Percentiles rank a stretch among this genome's conserved stretches.
Conservation (phyloP, 331 rosid genomes). For the Phaseolus coccineus region DNA sequence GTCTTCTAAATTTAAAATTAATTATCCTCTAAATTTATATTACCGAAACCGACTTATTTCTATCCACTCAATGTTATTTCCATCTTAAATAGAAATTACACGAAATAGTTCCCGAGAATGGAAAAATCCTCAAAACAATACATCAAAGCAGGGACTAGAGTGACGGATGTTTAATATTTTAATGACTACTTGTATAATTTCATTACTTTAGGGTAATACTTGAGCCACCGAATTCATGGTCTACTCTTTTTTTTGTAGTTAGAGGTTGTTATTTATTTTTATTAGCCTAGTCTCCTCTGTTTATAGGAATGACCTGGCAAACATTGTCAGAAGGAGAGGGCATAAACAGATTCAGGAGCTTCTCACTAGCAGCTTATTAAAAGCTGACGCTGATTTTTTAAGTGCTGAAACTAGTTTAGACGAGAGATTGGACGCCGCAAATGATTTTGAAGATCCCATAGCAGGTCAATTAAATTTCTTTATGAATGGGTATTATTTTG, state of each 20-base stretch:
- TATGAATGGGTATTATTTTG: slow-evolving; percentile 22
- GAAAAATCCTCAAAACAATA: too few relatives aligned
- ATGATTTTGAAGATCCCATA: slow-evolving; percentile 43
- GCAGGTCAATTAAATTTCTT: slow-evolving; percentile 62
- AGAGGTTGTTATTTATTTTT: neutral
- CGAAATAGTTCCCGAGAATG: neutral
- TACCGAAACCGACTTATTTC: neutral
- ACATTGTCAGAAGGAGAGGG: slow-evolving; percentile 92
- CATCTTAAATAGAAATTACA: too few relatives aligned
- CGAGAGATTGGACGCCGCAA: slow-evolving; percentile 42
- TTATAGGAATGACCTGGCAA: slow-evolving; percentile 82
- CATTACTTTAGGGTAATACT: too few relatives aligned
- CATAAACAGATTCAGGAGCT: slow-evolving; percentile 73
- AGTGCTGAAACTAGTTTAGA: slow-evolving; percentile 38
- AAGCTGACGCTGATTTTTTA: slow-evolving; percentile 34
- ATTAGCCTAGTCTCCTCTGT: neutral
- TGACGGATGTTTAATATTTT: neutral
- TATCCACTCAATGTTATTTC: neutral
- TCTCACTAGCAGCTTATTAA: slow-evolving; percentile 56
- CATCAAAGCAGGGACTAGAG: neutral
- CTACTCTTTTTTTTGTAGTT: neutral
- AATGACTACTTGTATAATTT: too few relatives aligned
- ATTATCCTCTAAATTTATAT: neutral
- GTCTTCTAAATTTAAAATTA: neutral
- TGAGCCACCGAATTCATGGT: neutral